phyloP scores from a whole-genome alignment of 1,284 basidiomycete species.

The Agaricales sp. region DNA sequence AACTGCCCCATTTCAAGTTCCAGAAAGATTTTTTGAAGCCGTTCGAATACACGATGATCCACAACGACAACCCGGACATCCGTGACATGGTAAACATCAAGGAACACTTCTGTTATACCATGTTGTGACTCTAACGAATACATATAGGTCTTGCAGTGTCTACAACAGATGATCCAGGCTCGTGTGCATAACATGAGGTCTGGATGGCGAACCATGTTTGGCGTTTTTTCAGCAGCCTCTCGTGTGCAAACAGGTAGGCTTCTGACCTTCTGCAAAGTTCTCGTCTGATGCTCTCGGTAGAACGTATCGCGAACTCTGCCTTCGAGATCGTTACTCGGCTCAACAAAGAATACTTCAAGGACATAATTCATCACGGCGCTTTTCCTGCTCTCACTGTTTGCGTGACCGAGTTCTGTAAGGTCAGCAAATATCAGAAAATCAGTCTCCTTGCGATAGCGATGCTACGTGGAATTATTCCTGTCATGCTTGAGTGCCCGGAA shows the following conservation, averaged over 20 bases:
- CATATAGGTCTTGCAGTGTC: conserved; percentile 87
- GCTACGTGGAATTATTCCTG: conserved; percentile 85
- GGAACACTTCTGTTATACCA: neutral
- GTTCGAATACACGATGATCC: conserved; percentile 96
- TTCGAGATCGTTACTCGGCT: conserved; percentile 94
- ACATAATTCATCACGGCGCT: conserved; percentile 86
- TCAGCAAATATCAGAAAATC: conserved; percentile 98
- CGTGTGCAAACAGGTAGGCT: conserved; percentile 78
- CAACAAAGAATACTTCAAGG: conserved; percentile 86
- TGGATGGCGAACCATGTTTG: conserved; percentile 99
- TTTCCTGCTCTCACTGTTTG: conserved; percentile 96
- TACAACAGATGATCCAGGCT: conserved; percentile 98
- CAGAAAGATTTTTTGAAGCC: conserved; percentile 99
- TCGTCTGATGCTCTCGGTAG: conserved; percentile 25
- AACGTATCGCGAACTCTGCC: conserved; percentile 88
- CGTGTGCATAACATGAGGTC: conserved; percentile 93
- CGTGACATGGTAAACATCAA: conserved; percentile 78
- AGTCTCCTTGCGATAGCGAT: conserved; percentile 94
- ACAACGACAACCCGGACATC: conserved; percentile 92
- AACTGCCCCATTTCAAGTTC: conserved; percentile 97
- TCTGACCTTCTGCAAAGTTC: neutral
- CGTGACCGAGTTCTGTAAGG: conserved; percentile 98
- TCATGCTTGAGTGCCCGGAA: conserved; percentile 83
- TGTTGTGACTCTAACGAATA: neutral
- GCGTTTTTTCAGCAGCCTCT: conserved; percentile 93